A percentile compares a stretch with the other conserved stretches of the same genome.
Evolutionary conservation across 768 basidiomycete species (phyloP).

Genomic region (Asterophora parasitica): DNA sequence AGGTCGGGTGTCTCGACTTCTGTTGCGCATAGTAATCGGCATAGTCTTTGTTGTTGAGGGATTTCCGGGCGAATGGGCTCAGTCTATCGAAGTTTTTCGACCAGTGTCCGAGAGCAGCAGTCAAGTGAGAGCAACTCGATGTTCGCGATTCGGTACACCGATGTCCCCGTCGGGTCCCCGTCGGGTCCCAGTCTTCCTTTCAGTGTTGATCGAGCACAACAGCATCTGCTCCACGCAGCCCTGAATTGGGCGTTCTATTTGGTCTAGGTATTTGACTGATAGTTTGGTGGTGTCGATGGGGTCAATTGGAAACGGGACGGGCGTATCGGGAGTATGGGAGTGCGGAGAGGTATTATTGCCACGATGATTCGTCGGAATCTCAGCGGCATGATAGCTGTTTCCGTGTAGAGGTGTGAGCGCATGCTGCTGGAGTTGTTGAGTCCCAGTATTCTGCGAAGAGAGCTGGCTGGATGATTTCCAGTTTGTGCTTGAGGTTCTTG

Average conservation of each 20-base stretch:
- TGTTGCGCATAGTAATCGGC: too few species aligned
- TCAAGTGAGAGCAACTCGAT: neutral
- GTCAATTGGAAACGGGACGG: too few species aligned
- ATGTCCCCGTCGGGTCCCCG: neutral
- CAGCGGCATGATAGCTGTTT: neutral
- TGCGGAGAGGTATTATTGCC: neutral
- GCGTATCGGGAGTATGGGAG: neutral
- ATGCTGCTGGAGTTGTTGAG: slow-evolving; percentile 11
- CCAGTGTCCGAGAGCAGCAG: neutral
- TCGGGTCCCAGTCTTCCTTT: neutral
- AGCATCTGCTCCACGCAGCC: too few species aligned
- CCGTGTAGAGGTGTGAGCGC: neutral
- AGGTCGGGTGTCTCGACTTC: too few species aligned
- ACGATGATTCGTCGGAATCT: neutral
- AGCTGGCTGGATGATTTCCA: slow-evolving; percentile 13
- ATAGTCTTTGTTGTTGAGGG: too few species aligned
- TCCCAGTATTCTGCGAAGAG: slow-evolving; percentile 13
- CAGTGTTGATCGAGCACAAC: neutral
- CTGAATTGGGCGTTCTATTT: too few species aligned
- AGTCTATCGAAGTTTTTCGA: neutral
- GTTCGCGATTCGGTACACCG: neutral
- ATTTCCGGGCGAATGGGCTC: neutral
- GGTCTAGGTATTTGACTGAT: too few species aligned
- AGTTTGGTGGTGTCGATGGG: too few species aligned
- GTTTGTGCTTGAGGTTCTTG: slow-evolving; percentile 1